A percentile compares a stretch with the other conserved stretches of the same genome.
These are phyloP conservation scores for Nemania sp. DNA, from an alignment of 2,329 filamentous ascomycete genomes.

Conservation along the genomic window DNA sequence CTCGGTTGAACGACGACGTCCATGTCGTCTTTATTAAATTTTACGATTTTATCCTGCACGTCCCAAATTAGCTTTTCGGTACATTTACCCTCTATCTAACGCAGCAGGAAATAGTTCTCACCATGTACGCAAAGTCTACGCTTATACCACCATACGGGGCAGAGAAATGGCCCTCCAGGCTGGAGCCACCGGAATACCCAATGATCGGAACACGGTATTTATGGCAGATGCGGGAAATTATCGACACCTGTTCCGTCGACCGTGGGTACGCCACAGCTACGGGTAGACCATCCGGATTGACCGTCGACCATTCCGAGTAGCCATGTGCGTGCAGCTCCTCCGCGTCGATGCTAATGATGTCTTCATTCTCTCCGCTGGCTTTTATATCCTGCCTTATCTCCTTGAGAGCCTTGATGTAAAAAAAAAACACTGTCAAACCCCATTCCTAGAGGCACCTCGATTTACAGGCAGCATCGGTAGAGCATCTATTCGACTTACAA, in stretches of 20 bases:
- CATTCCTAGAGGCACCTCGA: neutral
- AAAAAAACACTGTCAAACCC: conserved; percentile 11
- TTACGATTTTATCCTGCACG: conserved; percentile 68
- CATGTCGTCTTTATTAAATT: conserved; percentile 85
- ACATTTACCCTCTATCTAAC: neutral
- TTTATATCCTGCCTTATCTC: conserved; percentile 56
- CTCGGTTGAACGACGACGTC: conserved; percentile 91
- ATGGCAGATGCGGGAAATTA: conserved; percentile 71
- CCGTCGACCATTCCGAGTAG: conserved; percentile 70
- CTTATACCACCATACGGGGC: conserved; percentile 85
- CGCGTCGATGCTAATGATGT: conserved; percentile 65
- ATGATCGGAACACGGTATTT: conserved; percentile 83
- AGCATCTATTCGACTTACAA: conserved; percentile 42
- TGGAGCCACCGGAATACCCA: conserved; percentile 83
- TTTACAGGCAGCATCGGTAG: neutral
- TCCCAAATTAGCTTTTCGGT: conserved; percentile 5
- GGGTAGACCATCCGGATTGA: conserved; percentile 63
- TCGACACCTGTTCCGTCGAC: conserved; percentile 62
- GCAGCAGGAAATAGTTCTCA: conserved; percentile 13
- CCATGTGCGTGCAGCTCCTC: conserved; percentile 66
- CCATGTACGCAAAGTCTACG: conserved; percentile 86
- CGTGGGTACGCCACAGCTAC: conserved; percentile 69
- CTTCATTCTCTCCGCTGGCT: conserved; percentile 45
- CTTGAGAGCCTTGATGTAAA: conserved; percentile 58
- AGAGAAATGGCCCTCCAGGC: conserved; percentile 87